Evolutionary conservation across 768 basidiomycete species (phyloP).

Genomic region (Lanmaoa pseudosensibilis): DNA sequence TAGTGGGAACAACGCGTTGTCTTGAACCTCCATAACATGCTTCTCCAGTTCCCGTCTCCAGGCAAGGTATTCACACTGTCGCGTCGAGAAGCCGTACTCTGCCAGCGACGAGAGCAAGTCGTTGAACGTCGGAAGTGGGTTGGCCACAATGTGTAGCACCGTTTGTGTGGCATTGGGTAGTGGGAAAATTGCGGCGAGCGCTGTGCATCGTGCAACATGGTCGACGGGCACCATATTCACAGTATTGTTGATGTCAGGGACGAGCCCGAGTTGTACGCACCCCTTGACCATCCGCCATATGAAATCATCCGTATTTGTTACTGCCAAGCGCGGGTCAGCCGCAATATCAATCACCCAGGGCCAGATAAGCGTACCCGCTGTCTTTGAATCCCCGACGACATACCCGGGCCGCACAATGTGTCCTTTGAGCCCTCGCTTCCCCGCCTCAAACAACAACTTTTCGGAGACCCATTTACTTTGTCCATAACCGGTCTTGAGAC

Average conservation of each 20-base stretch:
- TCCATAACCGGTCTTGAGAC: constrained; percentile 89
- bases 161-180: constrained; percentile 47
- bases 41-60: constrained; percentile 94
- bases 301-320: constrained; percentile 99
- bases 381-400: constrained; percentile 87
- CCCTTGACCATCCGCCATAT: constrained; percentile 98
- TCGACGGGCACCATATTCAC: constrained; percentile 99
- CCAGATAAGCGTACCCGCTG: constrained; percentile 62
- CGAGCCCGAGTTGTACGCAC: constrained; percentile 94
- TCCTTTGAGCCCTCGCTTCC: constrained; percentile 77
- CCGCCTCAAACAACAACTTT: constrained; percentile 90
- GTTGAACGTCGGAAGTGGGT: constrained; percentile 89
- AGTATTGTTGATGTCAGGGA: constrained; percentile 97
- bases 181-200: constrained; percentile 69
- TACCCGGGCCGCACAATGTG: constrained; percentile 93
- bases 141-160: constrained; percentile 84
- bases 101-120: constrained; percentile 69
- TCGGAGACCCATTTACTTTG: constrained; percentile 99
- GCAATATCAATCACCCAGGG: background rate
- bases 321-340: constrained; percentile 38
- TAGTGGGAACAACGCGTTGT: constrained; percentile 96
- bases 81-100: constrained; percentile 77
- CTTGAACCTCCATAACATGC: constrained; percentile 91
- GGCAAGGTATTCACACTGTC: constrained; percentile 81
- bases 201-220: constrained; percentile 83